phyloP scores from a whole-genome alignment of 306 rosid species.

The Cucumis hystrix region DNA sequence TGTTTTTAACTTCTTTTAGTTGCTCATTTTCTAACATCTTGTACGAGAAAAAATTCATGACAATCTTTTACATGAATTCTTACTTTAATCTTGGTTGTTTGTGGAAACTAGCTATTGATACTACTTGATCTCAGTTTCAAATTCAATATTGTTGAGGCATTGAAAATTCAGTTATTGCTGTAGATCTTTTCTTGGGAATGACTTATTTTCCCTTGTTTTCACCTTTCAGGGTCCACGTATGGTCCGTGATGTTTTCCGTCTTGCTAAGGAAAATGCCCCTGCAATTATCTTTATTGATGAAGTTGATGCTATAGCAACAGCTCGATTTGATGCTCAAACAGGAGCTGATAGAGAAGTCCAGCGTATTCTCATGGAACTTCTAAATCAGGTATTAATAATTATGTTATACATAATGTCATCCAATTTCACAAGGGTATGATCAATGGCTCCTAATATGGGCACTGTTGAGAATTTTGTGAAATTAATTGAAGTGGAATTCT shows the following conservation, averaged over 20 bases:
- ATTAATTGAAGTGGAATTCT: not conserved
- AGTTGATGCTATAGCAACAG: slow-evolving; percentile 99
- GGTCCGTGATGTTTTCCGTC: slow-evolving; percentile 99
- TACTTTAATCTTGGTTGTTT: not conserved
- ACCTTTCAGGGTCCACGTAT: slow-evolving; percentile 71
- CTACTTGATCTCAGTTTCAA: not conserved
- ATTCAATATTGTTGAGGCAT: not conserved
- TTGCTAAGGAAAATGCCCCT: slow-evolving; percentile 98
- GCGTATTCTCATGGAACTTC: slow-evolving; percentile 97
- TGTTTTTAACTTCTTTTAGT: not conserved
- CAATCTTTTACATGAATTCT: not conserved
- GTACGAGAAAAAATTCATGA: not conserved
- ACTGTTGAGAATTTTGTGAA: not conserved
- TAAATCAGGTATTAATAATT: slow-evolving; percentile 58
- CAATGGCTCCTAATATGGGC: not conserved
- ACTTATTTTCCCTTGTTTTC: not conserved
- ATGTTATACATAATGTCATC: not conserved
- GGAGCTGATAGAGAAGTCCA: slow-evolving; percentile 99
- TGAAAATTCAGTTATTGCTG: not conserved
- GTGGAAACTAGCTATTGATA: not conserved
- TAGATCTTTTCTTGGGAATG: not conserved
- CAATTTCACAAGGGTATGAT: not conserved
- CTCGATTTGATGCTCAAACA: slow-evolving; percentile 98
- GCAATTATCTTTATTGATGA: slow-evolving; percentile 98
- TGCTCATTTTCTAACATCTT: not conserved